Conservation (phyloP, 352 stramenopile species). For the Phytophthora rubi region DNA sequence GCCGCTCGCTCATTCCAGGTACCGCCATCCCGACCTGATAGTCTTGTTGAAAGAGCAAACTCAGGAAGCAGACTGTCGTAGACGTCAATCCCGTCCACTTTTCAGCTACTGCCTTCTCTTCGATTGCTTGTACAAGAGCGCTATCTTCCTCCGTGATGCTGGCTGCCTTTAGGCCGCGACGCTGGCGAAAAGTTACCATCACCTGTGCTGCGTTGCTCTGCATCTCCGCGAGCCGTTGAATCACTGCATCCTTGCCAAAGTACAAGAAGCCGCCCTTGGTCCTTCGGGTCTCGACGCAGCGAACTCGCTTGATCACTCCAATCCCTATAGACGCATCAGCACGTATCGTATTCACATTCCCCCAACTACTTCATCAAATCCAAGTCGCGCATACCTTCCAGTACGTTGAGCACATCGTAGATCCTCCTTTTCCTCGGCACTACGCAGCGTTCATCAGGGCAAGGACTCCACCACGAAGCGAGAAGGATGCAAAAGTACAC, state of each 20-base stretch:
- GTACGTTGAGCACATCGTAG: slow-evolving; percentile 80
- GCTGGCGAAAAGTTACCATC: slow-evolving; percentile 29
- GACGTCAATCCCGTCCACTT: slow-evolving; percentile 66
- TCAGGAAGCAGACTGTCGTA: slow-evolving; percentile 61
- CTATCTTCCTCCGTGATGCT: slow-evolving; percentile 52
- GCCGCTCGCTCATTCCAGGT: slow-evolving; percentile 44
- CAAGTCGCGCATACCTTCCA: slow-evolving; percentile 60
- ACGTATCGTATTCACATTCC: slow-evolving; percentile 2
- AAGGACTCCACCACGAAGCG: neutral
- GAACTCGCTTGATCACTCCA: slow-evolving; percentile 63
- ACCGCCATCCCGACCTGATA: slow-evolving; percentile 34
- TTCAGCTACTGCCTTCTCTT: slow-evolving; percentile 47
- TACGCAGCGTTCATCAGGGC: slow-evolving; percentile 30
- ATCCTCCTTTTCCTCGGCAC: slow-evolving; percentile 73
- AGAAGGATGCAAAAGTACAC: slow-evolving; percentile 11
- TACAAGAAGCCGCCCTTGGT: slow-evolving; percentile 59
- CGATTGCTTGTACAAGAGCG: slow-evolving; percentile 51
- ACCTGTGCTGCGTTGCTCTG: slow-evolving; percentile 33
- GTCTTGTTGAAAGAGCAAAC: slow-evolving; percentile 58
- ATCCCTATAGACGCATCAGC: slow-evolving; percentile 43
- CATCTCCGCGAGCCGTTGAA: slow-evolving; percentile 47
- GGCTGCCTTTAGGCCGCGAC: neutral
- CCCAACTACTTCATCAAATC: neutral
- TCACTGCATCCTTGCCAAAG: slow-evolving; percentile 49
- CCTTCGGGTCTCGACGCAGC: slow-evolving; percentile 35